Evolutionary conservation across 805 yeast genomes (phyloP), one percentile per base, ranked within the genome.

Genomic region (Saccharomyces cerevisiae): DNA sequence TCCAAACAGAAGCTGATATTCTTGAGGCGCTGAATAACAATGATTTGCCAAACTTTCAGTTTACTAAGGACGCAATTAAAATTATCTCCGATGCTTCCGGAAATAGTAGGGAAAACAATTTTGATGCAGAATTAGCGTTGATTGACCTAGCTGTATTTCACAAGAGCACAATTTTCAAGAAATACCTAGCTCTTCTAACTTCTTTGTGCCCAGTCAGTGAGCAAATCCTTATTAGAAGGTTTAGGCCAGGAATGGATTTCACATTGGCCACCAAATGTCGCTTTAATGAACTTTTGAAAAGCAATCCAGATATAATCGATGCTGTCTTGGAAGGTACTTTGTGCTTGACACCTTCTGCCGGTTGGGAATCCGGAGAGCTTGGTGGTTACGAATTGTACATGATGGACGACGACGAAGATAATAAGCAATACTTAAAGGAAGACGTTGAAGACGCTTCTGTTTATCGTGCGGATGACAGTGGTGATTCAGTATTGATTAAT

Each of bases 351-450:
- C 96, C 97, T 0, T 78, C 86, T 1, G 58, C 57, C 49, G 88
- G 88, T 43, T 92, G 97, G 97, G 88, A 82, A 50, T 75, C 80
- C 32, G 96, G 96, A n/a, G 96, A 89, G 62, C 73, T 77, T 50
- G 99, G 99, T 41, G 99, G 97, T 1, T 94, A 95, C 70, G 97
- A 94, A 65, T 74, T 95, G 52, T 85, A 92, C 64, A 88, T 94
- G 96, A 74, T 78, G n/a, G 73, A 78, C 56, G 80, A 80, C 24
- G 75, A 74, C 29, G n/a, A 46, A 28, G 41, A 52, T 53, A 50
- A 13, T 29, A 47, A 47, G 26, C 30, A 41, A 9, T 29, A 46
- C 22, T 14, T 24, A 32, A 51, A 41, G 36, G 46, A 47, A 28
- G 72, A 63, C 30, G 71, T 68, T 31, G 89, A 85, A 56, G 97